Evolutionary conservation across 2,329 filamentous ascomycete genomes (phyloP), one percentile per base, ranked within the genome.

Genomic region (Ophiostoma himal-ulmi): DNA sequence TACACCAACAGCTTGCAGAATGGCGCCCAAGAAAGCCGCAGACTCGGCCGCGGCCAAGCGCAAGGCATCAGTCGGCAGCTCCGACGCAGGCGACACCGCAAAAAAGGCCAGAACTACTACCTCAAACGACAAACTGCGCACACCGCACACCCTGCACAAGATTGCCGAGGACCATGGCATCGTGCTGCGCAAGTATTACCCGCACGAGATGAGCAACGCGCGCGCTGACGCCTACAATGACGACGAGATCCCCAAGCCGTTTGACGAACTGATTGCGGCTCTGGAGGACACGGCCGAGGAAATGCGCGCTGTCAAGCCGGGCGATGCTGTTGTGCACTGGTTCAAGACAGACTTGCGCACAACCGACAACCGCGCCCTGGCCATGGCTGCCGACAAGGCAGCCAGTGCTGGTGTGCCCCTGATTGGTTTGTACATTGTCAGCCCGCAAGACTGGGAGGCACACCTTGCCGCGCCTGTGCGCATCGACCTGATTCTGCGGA

Each of bases 301-400:
- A 37, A 78, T 80, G 1, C 83, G 91, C 14, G 73, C 80, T 1
- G 80, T 84, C 0, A 39, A 81, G 20, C 39, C 86, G 36, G 87
- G 37, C 17, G n/a, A 44, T 14, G 10, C 67, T 89, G 89, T 96
- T 0, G 86, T 96, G 0, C 92, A 96, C 79, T 97, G 93, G 93
- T 97, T 94, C 82, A 96, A 95, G 80, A 88, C 86, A 76, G 94
- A 97, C 77, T 80, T 96, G 68, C 85, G 93, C 2, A 83, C 85
- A 1, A 78, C 80, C 0, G 94, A 97, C 78, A 97, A 96, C 77
- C 89, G 86, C 10, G 86, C 86, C 0, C 79, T 97, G 34, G 84
- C 85, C 44, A 79, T 88, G 72, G 93, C 93, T 0, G 88, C 86
- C 70, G 80, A 88, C 71, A 83, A 84, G 67, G 78, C 77, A 0